Evolutionary conservation across 768 basidiomycete genomes (phyloP).

Genomic region (Podaxis sp.): DNA sequence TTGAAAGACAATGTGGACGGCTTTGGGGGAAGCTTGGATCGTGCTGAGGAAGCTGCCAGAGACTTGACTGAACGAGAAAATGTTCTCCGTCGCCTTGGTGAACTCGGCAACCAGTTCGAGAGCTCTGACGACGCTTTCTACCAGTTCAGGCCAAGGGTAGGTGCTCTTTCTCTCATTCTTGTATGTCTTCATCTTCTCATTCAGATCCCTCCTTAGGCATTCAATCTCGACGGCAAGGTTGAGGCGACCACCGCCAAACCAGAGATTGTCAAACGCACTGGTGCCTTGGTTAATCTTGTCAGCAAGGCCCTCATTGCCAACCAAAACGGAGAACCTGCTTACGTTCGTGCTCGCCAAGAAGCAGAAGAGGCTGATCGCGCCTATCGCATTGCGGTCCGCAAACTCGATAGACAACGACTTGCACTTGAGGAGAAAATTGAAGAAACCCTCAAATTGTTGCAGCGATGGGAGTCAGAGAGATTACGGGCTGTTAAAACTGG

Average conservation of each 20-base stretch:
- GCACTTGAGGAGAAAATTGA: conserved; percentile 84
- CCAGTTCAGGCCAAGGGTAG: conserved; percentile 78
- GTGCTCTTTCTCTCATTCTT: conserved; percentile 11
- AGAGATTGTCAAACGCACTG: conserved; percentile 60
- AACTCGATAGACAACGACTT: conserved; percentile 81
- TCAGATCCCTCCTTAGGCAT: conserved; percentile 39
- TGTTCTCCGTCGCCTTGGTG: conserved; percentile 69
- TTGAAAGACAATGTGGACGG: conserved; percentile 72
- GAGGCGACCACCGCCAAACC: conserved; percentile 20
- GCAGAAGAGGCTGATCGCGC: conserved; percentile 77
- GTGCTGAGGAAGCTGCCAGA: conserved; percentile 69
- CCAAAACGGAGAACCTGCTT: conserved; percentile 54
- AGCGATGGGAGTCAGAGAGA: conserved; percentile 83
- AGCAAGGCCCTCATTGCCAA: conserved; percentile 60
- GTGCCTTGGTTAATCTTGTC: conserved; percentile 65
- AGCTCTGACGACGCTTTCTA: conserved; percentile 75
- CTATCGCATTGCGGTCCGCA: conserved; percentile 78
- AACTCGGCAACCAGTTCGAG: conserved; percentile 80
- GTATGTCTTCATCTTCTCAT: neutral
- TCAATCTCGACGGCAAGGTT: conserved; percentile 44
- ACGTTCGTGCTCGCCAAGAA: conserved; percentile 69
- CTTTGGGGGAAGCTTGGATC: conserved; percentile 73
- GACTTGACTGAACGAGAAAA: conserved; percentile 61
- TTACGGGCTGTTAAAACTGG: conserved; percentile 83
- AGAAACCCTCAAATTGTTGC: conserved; percentile 72